Evolutionary conservation across 345 rosid species (phyloP), one percentile per base, ranked within the genome.

Genomic region (Syzygium jambos): DNA sequence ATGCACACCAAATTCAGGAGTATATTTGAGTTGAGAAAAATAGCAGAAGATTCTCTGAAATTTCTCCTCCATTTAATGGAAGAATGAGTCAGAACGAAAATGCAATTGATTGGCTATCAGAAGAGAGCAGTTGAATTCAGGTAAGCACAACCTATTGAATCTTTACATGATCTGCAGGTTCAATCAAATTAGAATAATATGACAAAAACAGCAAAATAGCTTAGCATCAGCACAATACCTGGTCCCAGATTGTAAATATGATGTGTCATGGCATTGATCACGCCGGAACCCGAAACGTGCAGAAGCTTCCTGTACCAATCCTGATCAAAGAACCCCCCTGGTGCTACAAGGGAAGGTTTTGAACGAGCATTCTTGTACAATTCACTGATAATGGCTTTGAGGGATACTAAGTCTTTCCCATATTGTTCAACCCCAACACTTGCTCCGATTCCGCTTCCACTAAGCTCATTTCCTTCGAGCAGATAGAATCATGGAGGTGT

Each of bases 161-260:
- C 25, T 68, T 34, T 34, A 73, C 14, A 73, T 34, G 49, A 61
- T 34, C 80, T 34, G 46, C 80, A 73, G 25, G 49, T 73, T 73
- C 80, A 73, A 73, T 68, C 80, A 73, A 34, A 19, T 73, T 17
- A 73, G 80, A 73, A 34, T 73, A 73, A 34, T 19, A 73, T 3
- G 14, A 61, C 23, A 43, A 38, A 61, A 17, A 21, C 25, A 34
- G 34, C n/a, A 65, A 63, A 41, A 57, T 46, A 59, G 30, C 51
- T 46, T 11, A n/a, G n/a, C 17, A 73, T 77, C 46, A 49, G 53
- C 17, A 41, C 52, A 27, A 22, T n/a, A 96, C 99, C 99, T 93
- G 98, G 89, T 87, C 99, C 99, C 68, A 98, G 93, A 92, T 98
- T 98, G 94, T 98, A 98, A 87, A 98, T 94, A 89, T 98, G 99